These are phyloP conservation scores for Lagenidium giganteum DNA, from an alignment of 352 stramenopile genomes.

Conservation along the genomic window DNA sequence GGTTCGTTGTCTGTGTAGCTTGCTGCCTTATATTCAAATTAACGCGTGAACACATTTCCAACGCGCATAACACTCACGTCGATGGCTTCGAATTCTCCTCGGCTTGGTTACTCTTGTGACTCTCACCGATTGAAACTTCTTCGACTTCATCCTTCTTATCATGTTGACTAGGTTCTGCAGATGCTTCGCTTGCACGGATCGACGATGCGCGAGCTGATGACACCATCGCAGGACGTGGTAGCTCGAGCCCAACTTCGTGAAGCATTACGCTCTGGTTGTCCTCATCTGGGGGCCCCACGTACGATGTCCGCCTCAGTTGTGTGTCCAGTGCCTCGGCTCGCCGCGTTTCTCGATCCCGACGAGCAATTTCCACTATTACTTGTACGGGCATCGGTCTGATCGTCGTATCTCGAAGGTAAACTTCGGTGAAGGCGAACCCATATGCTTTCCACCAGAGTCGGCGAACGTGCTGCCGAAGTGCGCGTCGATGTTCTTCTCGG, in stretches of 20 bases:
- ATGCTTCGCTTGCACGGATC: too few species aligned
- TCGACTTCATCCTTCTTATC: too few species aligned
- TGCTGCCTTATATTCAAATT: too few species aligned
- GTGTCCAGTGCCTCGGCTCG: slow-evolving; percentile 21
- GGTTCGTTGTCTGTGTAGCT: too few species aligned
- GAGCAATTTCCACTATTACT: slow-evolving; percentile 57
- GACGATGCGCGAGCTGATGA: neutral
- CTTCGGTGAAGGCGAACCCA: slow-evolving; percentile 45
- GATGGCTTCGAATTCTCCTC: too few species aligned
- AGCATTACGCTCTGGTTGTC: slow-evolving; percentile 2
- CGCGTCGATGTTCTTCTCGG: slow-evolving; percentile 40
- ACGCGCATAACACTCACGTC: too few species aligned
- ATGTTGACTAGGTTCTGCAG: too few species aligned
- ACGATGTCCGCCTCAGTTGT: slow-evolving; percentile 37
- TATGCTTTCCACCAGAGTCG: slow-evolving; percentile 59
- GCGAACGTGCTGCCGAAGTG: slow-evolving; percentile 32
- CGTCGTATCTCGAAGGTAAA: slow-evolving; percentile 41
- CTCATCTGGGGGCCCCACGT: slow-evolving; percentile 1
- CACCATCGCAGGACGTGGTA: slow-evolving; percentile 5
- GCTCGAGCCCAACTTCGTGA: slow-evolving; percentile 8
- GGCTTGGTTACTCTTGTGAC: too few species aligned
- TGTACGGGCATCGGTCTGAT: slow-evolving; percentile 45
- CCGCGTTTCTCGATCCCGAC: slow-evolving; percentile 30
- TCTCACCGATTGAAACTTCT: too few species aligned
- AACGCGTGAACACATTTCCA: too few species aligned